Base-by-base conservation (phyloP, 2,329 filamentous ascomycete genomes). In the Trichoderma guizhouense region DNA sequence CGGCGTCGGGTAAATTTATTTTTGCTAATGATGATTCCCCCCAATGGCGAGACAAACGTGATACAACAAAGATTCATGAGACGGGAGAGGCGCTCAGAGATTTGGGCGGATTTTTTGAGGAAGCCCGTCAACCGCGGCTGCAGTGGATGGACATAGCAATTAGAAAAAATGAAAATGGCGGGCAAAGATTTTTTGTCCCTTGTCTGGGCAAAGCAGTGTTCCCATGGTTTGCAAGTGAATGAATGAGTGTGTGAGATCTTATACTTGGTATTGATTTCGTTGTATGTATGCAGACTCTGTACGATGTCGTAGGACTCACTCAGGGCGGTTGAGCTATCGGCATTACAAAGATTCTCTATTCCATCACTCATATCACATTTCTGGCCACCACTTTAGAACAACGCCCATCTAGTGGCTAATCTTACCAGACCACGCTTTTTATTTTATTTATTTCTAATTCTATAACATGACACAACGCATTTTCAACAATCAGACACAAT, bases 81-180 rank as follows among this genome's bases (percentile, higher is more conserved):
- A 51, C 12, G 18, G 14, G 67, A 34, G 60, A 30, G 34, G 34
- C 34, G 55, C 65, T 69, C 55, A 58, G 47, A 72, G 66, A 60
- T 53, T 36, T 36, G 36, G 58, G 62, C 67, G 51, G 26, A 72
- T 71, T 43, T 47, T 47, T 34, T 43, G 53, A 28, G 32, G 26
- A 36, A 72, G 79, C 82, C 82, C 83, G 82, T 84, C 83, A 84
- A 84, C 83, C 83, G 82, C 77, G 83, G 82, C 78, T 79, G 74
- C 58, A 77, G 75, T 77, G 76, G 66, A 55, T 60, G 76, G 66
- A 55, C 32, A 72, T 63, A 76, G 72, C 60, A 43, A 53, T 32
- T 43, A 66, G 61, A 69, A 69, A 57, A 72, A 53, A 65, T 60
- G 57, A 57, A 47, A 47, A 57, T 47, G 36, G 51, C n/a, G 62